Conservation (phyloP, 2,329 filamentous ascomycete species). For the Cladosporium sp. region DNA sequence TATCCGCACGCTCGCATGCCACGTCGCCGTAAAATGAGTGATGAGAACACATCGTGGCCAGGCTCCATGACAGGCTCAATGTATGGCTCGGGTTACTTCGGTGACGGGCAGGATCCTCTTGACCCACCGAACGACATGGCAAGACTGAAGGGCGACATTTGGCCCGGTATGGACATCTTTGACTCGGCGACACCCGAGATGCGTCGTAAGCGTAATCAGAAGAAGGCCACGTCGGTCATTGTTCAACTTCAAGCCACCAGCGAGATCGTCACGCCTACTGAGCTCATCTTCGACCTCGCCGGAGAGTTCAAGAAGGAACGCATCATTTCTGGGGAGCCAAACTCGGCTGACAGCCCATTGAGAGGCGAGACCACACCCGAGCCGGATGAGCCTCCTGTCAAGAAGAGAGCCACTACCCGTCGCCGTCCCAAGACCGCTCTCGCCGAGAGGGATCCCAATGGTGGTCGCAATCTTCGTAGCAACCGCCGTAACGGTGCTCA, state of each 20-base stretch:
- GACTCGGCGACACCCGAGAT: constrained; percentile 71
- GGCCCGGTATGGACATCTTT: constrained; percentile 76
- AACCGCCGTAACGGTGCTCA: constrained; percentile 7
- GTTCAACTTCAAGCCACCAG: constrained; percentile 62
- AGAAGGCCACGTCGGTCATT: constrained; percentile 68
- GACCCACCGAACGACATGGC: constrained; percentile 30
- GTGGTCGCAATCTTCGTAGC: constrained; percentile 16
- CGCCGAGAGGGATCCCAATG: constrained; percentile 24
- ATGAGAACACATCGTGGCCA: constrained; percentile 19
- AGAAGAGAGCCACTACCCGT: constrained; percentile 11
- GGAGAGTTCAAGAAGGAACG: constrained; percentile 40
- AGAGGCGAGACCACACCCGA: constrained; percentile 29
- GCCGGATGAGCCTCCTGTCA: constrained; percentile 20
- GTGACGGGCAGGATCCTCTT: constrained; percentile 31
- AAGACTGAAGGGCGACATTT: constrained; percentile 66
- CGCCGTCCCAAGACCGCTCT: constrained; percentile 14
- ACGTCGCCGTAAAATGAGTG: constrained; percentile 12
- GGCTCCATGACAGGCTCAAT: constrained; percentile 13
- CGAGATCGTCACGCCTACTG: constrained; percentile 56
- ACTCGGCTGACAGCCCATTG: constrained; percentile 26
- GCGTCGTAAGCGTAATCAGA: constrained; percentile 71
- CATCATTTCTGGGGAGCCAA: constrained; percentile 41
- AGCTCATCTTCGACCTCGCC: constrained; percentile 55
- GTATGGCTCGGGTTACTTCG: constrained; percentile 16
- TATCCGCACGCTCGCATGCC: constrained; percentile 1